Conservation (phyloP, 352 stramenopile genomes). For the Pythium chondricola region DNA sequence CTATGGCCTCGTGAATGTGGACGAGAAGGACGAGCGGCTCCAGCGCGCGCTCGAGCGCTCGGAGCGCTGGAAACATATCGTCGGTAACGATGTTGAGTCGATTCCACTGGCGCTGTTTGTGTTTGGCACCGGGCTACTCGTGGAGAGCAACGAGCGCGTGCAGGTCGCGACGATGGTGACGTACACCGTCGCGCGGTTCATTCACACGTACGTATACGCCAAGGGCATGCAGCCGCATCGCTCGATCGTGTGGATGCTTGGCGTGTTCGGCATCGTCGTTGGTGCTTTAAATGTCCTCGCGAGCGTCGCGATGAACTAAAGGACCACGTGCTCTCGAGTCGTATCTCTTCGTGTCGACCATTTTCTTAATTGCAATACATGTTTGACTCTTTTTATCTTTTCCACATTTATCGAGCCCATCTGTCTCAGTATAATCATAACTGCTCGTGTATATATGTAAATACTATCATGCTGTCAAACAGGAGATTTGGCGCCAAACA, state of each 20-base stretch:
- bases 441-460: not conserved
- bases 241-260: constrained; percentile 19
- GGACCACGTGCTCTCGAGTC: too few relatives aligned
- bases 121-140: constrained; percentile 39
- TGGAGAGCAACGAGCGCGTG: constrained; percentile 27
- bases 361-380: too few relatives aligned
- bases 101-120: constrained; percentile 49
- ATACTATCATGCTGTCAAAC: too few relatives aligned
- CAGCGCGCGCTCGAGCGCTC: not conserved
- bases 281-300: not conserved
- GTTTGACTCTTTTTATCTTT: too few relatives aligned
- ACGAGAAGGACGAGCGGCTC: constrained; percentile 11
- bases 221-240: constrained; percentile 27
- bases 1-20: constrained; percentile 14
- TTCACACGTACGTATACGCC: constrained; percentile 28
- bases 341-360: too few relatives aligned
- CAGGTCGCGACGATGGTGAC: constrained; percentile 22
- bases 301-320: not conserved
- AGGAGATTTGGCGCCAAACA: too few relatives aligned
- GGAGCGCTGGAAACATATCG: constrained; percentile 28
- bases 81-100: constrained; percentile 36
- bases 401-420: too few relatives aligned
- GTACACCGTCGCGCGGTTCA: constrained; percentile 24
- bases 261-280: constrained; percentile 3
- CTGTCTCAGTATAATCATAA: too few relatives aligned